Evolutionary conservation across 148 eudicot genomes (phyloP), one percentile per base, ranked within the genome.

Genomic region (Agrostemma githago): DNA sequence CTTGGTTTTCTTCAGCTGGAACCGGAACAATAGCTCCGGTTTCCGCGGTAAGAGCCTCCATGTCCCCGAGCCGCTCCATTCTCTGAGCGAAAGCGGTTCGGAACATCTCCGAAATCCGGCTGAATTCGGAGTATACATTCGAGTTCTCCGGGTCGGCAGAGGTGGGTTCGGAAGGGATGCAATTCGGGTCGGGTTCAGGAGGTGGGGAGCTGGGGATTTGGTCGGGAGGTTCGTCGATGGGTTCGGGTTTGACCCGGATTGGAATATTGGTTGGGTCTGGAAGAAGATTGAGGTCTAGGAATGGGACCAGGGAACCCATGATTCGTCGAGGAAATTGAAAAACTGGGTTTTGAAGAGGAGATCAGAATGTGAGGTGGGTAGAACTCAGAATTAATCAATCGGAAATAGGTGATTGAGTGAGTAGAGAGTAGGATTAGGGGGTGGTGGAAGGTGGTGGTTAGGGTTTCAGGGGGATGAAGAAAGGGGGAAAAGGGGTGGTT

Each of bases 21-120:
- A 87, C 88, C 2, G 89, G 77, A 0, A 90, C 88, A 8, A 92
- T 84, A 0, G 98, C 98, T 8, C 81, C 79, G 0, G 90, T 68
- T 65, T 83, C 44, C 8, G 85, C 67, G 74, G n/a, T 8, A 8
- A 63, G 34, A 1, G 38, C 48, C 0, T 77, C 79, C 34, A 6
- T 68, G 5, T 61, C 84, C 11, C 74, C 72, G n/a, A 20, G 5
- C 10, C 6, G 62, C 70, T 66, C 68, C 77, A 53, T 41, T 10
- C 39, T 73, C 10, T 77, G 70, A 5, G 82, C 67, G 56, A 85
- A 83, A 5, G 88, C 87, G 0, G 86, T 14, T 2, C 76, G 77
- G 39, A 84, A 89, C 74, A 84, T 78, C 79, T 83, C 83, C 0
- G 85, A 83, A 53, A 89, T 74, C 7, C 91, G 78, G 73, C 72